A percentile compares a stretch with the other conserved stretches of the same genome.
phyloP scores from a whole-genome alignment of 2,329 filamentous ascomycete species.

The Calonectria pseudoturangicola region DNA sequence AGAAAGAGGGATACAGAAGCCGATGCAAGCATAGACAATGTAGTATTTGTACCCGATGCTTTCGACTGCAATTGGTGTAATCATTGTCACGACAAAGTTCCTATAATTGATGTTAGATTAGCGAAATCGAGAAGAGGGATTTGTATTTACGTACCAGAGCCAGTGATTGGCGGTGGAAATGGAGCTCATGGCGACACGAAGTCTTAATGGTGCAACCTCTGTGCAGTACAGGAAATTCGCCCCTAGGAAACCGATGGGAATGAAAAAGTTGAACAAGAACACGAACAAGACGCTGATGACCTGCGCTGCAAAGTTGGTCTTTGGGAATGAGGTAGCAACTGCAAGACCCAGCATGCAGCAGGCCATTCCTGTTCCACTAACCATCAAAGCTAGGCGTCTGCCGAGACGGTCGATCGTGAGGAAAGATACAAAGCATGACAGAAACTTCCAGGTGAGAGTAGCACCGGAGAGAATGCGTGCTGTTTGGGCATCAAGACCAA shows the following conservation, averaged over 20 bases:
- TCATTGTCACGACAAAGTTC: conserved; percentile 20
- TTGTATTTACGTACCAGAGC: not conserved
- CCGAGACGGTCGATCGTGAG: conserved; percentile 11
- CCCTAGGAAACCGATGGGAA: conserved; percentile 19
- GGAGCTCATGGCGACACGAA: conserved; percentile 13
- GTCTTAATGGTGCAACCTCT: conserved; percentile 5
- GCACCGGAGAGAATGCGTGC: conserved; percentile 13
- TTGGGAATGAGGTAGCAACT: conserved; percentile 7
- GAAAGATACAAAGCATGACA: conserved; percentile 16
- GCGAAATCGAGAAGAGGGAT: not conserved
- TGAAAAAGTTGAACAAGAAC: conserved; percentile 14
- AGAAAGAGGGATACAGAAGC: conserved; percentile 17
- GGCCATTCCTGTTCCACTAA: conserved; percentile 17
- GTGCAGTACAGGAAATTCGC: conserved; percentile 17
- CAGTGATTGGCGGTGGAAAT: conserved; percentile 17
- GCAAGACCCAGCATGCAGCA: conserved; percentile 13
- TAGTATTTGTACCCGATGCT: conserved; percentile 18
- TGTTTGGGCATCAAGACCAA: conserved; percentile 7
- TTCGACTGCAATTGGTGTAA: not conserved
- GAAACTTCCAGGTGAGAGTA: conserved; percentile 8
- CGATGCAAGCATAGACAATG: conserved; percentile 16
- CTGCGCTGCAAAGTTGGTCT: conserved; percentile 13
- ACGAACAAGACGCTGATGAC: conserved; percentile 18
- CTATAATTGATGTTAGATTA: not conserved
- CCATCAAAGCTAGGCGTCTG: not conserved